Evolutionary conservation across 1,284 basidiomycete species (phyloP), one percentile per base, ranked within the genome.

Genomic region (Ganoderma sp.): DNA sequence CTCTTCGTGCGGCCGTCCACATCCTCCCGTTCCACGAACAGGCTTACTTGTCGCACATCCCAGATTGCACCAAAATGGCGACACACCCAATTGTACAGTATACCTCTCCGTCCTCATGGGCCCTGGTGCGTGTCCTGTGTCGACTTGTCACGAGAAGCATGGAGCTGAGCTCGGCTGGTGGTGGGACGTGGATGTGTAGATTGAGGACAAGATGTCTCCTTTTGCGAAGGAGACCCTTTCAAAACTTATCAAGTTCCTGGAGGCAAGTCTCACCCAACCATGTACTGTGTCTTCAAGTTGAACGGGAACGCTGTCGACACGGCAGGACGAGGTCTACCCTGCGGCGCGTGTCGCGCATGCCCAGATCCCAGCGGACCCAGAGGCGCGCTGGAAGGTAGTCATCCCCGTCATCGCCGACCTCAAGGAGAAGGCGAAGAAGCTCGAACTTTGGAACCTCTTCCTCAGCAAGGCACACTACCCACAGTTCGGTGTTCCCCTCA

Each of bases 391-490:
- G 97, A 88, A 92, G 81, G 89, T 90, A 3, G 85, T 95, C 72
- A 90, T 96, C 52, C 89, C 92, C 3, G 82, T 97, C 69, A 83
- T 97, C 69, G 92, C 91, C 75, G 91, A 94, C 68, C 87, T 99
- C 75, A 98, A 99, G 84, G 84, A 78, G 69, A 96, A 94, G 80
- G 97, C 97, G 3, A 93, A 91, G 81, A 85, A 89, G 75, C 87
- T 90, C 50, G 97, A 97, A 1, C 86, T 99, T 59, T 99, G 97
- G 97, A 99, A 99, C 79, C 86, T 99, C 56, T 99, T 99, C 87
- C 84, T 99, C 71, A 96, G 93, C 85, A 96, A 95, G 81, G 86
- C 89, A 60, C 96, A 98, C 79, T 98, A 97, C 80, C 95, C 95
- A 37, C 86, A 92, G 73, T 85, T 89, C 76, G 97, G 97, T 63